Base-by-base conservation (phyloP, 805 yeast genomes). In the Suhomyces tanzawaensis region DNA sequence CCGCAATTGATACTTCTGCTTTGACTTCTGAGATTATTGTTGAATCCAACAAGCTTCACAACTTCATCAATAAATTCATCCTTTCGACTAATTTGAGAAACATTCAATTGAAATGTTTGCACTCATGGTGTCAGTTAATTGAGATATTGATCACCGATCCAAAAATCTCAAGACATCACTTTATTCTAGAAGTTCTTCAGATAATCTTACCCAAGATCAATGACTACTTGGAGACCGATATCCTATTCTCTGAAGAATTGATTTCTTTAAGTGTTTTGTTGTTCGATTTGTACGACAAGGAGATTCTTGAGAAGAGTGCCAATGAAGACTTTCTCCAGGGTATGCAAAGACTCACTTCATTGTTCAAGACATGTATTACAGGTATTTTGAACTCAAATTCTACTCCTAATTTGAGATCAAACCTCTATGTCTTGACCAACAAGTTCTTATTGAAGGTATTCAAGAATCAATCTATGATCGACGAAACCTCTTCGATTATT, bases 81-180 rank as follows among this genome's bases (percentile, higher is more conserved):
- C 61, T 77, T n/a, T 66, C 64, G 29, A 66, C 68, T 30, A 67
- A 69, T 27, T 72, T 79, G 47, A 71, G 71, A 43, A 57, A 69
- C 1, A 64, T 69, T 7, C 93, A 84, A 44, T 62, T 83, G 32
- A 62, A 72, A 11, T 77, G 82, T 40, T 62, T 91, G 19, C 87
- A 82, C 52, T 76, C 95, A 0, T 91, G 98, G 98, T 81, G 82
- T 16, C 82, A 81, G 47, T 59, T 90, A 34, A 80, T 87, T 17
- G 87, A 88, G 44, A 78, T 88, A 3, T 61, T 87, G 31, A 79
- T 86, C 4, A 69, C 79, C 4, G 89, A 82, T 57, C 80, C 79
- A 7, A 65, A 64, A n/a, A 59, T 79, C 39, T 58, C 66, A 5
- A 68, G 79, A 0, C 41, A 46, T 30, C 73, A 77, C 26, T 83